phyloP scores from a whole-genome alignment of 352 stramenopile species.

The Pythium scleroteichum region DNA sequence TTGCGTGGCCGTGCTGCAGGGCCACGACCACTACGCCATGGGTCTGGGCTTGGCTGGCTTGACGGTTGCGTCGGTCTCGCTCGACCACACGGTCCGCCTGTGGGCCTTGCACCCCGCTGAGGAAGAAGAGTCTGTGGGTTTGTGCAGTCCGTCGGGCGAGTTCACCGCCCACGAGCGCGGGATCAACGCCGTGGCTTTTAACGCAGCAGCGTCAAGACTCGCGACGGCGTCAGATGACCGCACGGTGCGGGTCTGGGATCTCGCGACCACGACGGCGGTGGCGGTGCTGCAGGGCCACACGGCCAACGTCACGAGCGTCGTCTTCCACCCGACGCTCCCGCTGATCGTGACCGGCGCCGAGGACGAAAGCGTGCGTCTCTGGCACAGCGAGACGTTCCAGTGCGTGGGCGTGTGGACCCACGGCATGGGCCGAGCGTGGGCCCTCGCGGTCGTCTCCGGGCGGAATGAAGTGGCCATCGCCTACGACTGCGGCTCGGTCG shows the following conservation, averaged over 20 bases:
- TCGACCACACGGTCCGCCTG: constrained; percentile 92
- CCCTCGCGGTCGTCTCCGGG: constrained; percentile 44
- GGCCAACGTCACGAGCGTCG: constrained; percentile 92
- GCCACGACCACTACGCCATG: constrained; percentile 95
- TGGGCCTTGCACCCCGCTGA: constrained; percentile 46
- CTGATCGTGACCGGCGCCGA: constrained; percentile 87
- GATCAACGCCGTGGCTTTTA: constrained; percentile 94
- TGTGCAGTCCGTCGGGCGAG: not conserved
- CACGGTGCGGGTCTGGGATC: constrained; percentile 95
- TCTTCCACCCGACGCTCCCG: constrained; percentile 84
- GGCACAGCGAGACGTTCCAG: constrained; percentile 40
- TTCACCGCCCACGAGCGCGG: constrained; percentile 83
- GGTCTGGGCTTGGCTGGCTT: constrained; percentile 94
- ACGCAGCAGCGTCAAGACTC: constrained; percentile 86
- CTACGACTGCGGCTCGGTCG: constrained; percentile 38
- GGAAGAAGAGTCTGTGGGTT: not conserved
- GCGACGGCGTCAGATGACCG: constrained; percentile 88
- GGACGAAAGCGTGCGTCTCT: constrained; percentile 85
- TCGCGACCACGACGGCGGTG: constrained; percentile 92
- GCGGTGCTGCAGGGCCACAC: constrained; percentile 90
- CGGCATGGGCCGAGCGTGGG: constrained; percentile 93
- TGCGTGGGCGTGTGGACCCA: constrained; percentile 94
- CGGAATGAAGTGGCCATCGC: constrained; percentile 74
- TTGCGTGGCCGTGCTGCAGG: constrained; percentile 28
- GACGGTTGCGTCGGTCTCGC: constrained; percentile 75